Evolutionary conservation across 768 basidiomycete species (phyloP), one percentile per base, ranked within the genome.

Genomic region (Leucocoprinus sp.): DNA sequence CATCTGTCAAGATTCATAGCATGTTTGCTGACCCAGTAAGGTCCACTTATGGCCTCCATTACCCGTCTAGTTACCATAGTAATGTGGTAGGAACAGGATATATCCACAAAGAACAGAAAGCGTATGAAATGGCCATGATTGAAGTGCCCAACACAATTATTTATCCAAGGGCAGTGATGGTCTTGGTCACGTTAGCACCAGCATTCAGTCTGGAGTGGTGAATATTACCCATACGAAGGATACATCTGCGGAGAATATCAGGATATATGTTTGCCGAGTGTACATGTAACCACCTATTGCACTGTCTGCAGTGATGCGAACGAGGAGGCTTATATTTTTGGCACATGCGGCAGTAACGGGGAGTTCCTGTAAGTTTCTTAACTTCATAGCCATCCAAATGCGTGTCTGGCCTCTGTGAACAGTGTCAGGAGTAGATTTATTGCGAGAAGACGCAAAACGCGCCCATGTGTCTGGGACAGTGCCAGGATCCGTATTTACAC

Each of bases 101-200:
- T 14, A 58, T 96, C 90, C 42, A 97, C 93, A 54, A 74, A 95
- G 64, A 93, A 85, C 0, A 97, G 75, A 66, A 97, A 98, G 15
- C 93, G 85, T 42, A 96, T 67, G 55, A 91, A 91, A 63, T 88
- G 75, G 1, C 84, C 85, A 52, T 96, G 82, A 61, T 97, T 99
- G 65, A 72, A 78, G 60, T 91, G 84, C 0, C 96, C 96, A 51
- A 99, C 85, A 57, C 93, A 95, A 55, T 93, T 97, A 61, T 91
- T 84, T 24, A 92, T 79, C 91, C 89, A 93, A 5, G 89, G 90
- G 59, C 89, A 91, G 57, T 92, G 89, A 56, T 92, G 89, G 60
- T 92, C 89, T 90, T 50, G 14, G 36, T 26, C 19, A 50, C 4
- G 31, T 5, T 11, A 31, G 11, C n/a, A 14, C 31, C 31, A 31